These are phyloP conservation scores for Hyaloscypha variabilis DNA, from an alignment of 495 filamentous ascomycete species.

Conservation along the genomic window DNA sequence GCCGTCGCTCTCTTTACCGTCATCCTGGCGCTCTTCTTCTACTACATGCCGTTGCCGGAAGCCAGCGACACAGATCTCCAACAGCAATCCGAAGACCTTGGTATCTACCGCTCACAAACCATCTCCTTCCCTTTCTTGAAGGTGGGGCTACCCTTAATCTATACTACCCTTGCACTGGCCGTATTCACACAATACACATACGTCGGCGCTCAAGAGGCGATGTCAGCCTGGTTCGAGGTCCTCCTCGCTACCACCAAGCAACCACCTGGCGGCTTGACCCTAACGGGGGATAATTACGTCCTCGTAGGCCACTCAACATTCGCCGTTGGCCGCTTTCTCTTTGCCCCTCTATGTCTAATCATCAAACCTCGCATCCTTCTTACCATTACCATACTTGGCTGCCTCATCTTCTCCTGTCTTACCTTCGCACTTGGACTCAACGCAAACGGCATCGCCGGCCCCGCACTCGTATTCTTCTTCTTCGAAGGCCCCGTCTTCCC, in stretches of 20 bases:
- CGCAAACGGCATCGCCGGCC: conserved; percentile 55
- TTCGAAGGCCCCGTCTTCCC: conserved; percentile 74
- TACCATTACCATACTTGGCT: conserved; percentile 40
- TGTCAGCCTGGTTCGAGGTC: conserved; percentile 65
- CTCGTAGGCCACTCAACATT: conserved; percentile 50
- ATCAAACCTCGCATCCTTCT: conserved; percentile 60
- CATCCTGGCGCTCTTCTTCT: conserved; percentile 60
- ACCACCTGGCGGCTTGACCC: conserved; percentile 52
- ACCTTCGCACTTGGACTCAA: conserved; percentile 47
- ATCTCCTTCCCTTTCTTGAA: conserved; percentile 42
- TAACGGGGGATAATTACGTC: conserved; percentile 56
- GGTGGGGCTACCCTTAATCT: conserved; percentile 46
- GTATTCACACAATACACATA: conserved; percentile 76
- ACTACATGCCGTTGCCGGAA: conserved; percentile 59
- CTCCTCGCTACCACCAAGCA: conserved; percentile 42
- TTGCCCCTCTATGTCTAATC: conserved; percentile 49
- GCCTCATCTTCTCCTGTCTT: conserved; percentile 47
- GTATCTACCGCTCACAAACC: conserved; percentile 21
- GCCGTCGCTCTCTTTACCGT: conserved; percentile 74
- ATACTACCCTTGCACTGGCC: conserved; percentile 55
- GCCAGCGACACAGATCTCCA: conserved; percentile 54
- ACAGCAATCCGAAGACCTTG: conserved; percentile 36
- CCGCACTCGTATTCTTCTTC: conserved; percentile 64
- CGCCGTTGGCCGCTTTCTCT: conserved; percentile 49
- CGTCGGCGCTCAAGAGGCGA: conserved; percentile 70